Base-by-base conservation (phyloP, 2,329 filamentous ascomycete species). In the Fulvia fulva region DNA sequence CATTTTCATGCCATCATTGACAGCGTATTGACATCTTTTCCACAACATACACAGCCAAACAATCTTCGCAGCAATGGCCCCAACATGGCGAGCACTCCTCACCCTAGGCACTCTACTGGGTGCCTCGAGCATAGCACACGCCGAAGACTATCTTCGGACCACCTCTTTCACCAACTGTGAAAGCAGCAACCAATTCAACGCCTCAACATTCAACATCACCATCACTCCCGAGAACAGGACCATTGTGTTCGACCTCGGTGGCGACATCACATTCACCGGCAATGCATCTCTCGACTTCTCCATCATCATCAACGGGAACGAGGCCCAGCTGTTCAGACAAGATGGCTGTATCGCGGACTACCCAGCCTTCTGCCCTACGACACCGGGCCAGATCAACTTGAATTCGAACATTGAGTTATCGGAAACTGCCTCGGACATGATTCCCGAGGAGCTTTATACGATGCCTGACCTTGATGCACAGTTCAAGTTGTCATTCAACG, bases 161-260 rank as follows among this genome's bases (percentile, higher is more conserved):
- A 89, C 83, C 71, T 94, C 91, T 21, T 82, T 96, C 66, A 90
- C 89, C 74, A 83, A 88, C 45, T 97, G 92, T 77, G 88, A 91
- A 80, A 79, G 85, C 58, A 87, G 92, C 74, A 93, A 89, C 21
- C 87, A 86, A 69, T 93, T 96, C 74, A 88, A 89, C 3, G 91
- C 92, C 66, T 91, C 87, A 67, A 81, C 92, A 56, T 96, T 96
- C 83, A 87, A 93, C 66, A 88, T 96, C 73, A 78, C 84, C 62
- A 90, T 89, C 75, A 90, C 87, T 1, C 88, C 89, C 32, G 78
- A 81, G 72, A 95, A 95, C 76, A 81, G 81, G 66, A 87, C 86
- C 25, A 80, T 92, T 51, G 78, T 80, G 55, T 83, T 95, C 73
- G 82, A 90, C 69, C 85, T 96, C 66, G 83, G 88, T 58, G 90